phyloP scores from a whole-genome alignment of 345 rosid species.

The Eucalyptus regnans region DNA sequence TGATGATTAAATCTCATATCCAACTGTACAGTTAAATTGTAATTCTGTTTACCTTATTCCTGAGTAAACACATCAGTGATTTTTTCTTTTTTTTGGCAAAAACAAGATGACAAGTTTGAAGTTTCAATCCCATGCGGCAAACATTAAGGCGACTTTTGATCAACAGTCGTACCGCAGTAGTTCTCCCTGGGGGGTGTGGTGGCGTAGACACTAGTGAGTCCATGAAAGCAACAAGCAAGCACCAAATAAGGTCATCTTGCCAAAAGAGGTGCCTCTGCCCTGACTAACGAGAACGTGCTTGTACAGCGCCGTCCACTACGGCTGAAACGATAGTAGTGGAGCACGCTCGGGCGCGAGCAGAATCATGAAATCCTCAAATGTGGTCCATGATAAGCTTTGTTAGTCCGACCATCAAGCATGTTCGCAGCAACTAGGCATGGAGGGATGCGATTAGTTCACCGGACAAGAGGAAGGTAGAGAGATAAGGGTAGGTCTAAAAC shows the following conservation, averaged over 20 bases:
- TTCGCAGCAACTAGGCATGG: neutral
- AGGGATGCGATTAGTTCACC: neutral
- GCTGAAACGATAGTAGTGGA: neutral
- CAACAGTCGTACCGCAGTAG: neutral
- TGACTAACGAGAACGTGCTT: neutral
- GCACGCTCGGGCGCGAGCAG: neutral
- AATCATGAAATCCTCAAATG: neutral
- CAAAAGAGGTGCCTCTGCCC: neutral
- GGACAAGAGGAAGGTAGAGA: neutral
- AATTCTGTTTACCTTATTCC: neutral
- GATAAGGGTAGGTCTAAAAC: neutral
- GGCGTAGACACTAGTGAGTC: neutral
- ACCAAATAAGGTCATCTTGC: neutral
- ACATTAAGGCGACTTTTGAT: neutral
- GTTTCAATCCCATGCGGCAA: neutral
- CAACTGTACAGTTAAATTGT: neutral
- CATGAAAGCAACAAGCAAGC: neutral
- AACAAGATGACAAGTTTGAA: neutral
- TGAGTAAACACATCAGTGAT: neutral
- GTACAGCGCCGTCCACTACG: neutral
- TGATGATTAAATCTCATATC: slow-evolving; percentile 3
- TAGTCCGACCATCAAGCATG: neutral
- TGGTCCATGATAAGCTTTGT: neutral
- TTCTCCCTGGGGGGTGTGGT: too few species aligned
- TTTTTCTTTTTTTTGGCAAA: neutral